Evolutionary conservation across 257 asterid species (phyloP), one percentile per base, ranked within the genome.

Genomic region (Jaltomata sinuosa): DNA sequence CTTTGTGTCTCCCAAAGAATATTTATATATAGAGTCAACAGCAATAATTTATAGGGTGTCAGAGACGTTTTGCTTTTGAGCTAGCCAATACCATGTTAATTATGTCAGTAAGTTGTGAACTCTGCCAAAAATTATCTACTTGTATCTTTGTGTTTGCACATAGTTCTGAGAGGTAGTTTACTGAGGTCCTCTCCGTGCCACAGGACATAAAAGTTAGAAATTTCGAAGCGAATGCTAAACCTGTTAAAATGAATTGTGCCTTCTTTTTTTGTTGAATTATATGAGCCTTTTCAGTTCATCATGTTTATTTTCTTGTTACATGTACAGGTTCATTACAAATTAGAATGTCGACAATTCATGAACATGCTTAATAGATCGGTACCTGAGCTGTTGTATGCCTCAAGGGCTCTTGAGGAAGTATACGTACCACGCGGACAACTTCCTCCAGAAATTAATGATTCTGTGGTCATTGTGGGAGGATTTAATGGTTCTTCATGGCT

Each of bases 381-480:
- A 89, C 68, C 87, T 16, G 31, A 59, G 47, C 50, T 86, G 83
- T 88, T 76, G 67, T 85, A 64, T 83, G 74, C 84, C n/a, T 64
- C 78, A 31, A 86, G 78, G 54, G 77, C 78, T 34, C 36, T 55
- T 62, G 83, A 71, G 85, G 87, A 40, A 81, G 88, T 38, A 74
- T 47, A 68, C 69, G 69, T 68, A 45, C n/a, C 64, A 69, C 64
- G 10, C 5, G 52, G 59, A 16, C 36, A 62, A 29, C 50, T 81
- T 82, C 80, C 47, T 80, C 21, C 76, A 36, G 62, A 32, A 16
- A 45, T 49, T 16, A 88, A 86, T 69, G 85, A 89, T 32, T 84
- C 86, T 52, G 84, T 90, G 76, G 72, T 90, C 68, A 83, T 94
- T 62, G 90, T 89, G 27, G 97, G 98, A 78, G 98, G 97, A 65